phyloP scores from a whole-genome alignment of 176 grass and related monocot genomes.

The Phoenix dactylifera region DNA sequence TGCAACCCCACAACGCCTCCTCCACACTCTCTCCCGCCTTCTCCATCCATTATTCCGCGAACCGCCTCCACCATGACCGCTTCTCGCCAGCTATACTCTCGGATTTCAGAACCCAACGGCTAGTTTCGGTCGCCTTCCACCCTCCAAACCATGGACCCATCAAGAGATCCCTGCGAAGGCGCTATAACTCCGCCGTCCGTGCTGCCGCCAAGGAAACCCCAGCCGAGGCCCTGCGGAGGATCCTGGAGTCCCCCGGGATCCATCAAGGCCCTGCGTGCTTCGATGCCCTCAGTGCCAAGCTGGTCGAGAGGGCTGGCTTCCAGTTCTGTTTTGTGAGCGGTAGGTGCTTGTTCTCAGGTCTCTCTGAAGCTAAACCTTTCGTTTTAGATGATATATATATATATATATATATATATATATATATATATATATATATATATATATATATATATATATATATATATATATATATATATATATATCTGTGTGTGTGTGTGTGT shows the following conservation, averaged over 20 bases:
- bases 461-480: too few relatives aligned
- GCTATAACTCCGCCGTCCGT: slow-evolving; percentile 10
- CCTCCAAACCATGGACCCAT: background rate
- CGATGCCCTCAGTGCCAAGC: slow-evolving; percentile 76
- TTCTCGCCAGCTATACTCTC: too few relatives aligned
- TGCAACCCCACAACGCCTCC: too few relatives aligned
- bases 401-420: too few relatives aligned
- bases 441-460: too few relatives aligned
- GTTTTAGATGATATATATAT: background rate
- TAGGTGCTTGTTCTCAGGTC: slow-evolving; percentile 36
- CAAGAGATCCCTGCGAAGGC: slow-evolving; percentile 25
- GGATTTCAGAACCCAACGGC: too few relatives aligned
- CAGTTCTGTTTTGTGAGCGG: slow-evolving; percentile 75
- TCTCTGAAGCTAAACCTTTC: background rate
- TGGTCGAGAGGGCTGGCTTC: slow-evolving; percentile 72
- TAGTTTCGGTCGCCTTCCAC: background rate
- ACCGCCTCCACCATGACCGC: too few relatives aligned
- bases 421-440: too few relatives aligned
- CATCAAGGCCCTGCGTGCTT: slow-evolving; percentile 89
- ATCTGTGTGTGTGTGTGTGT: too few relatives aligned
- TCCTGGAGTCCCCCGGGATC: slow-evolving; percentile 42
- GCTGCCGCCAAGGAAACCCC: slow-evolving; percentile 9
- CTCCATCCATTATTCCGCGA: too few relatives aligned
- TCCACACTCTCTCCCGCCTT: too few relatives aligned
- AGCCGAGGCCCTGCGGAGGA: slow-evolving; percentile 34